Evolutionary conservation across 148 eudicot genomes (phyloP).

Genomic region (Bassia scoparia): DNA sequence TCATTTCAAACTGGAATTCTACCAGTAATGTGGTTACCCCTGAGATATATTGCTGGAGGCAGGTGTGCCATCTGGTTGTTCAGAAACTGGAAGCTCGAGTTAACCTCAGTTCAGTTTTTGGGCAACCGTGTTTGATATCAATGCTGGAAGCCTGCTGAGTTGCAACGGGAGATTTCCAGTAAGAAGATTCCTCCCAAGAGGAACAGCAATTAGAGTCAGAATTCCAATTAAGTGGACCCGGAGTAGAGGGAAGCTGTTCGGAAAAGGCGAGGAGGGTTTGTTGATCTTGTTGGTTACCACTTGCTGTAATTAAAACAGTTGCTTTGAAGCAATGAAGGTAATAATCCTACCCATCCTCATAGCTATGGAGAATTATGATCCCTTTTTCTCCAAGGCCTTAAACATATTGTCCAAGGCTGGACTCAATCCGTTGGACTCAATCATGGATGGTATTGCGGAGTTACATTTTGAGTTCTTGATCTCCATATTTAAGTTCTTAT

Average conservation of each 20-base stretch:
- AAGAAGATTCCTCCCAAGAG: slow-evolving; percentile 58
- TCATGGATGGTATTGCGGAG: no score
- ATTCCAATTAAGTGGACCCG: slow-evolving; percentile 49
- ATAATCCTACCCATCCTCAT: not conserved
- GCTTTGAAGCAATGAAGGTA: not conserved
- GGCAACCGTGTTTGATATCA: slow-evolving; percentile 34
- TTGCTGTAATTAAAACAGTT: slow-evolving; percentile 20
- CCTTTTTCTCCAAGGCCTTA: not conserved
- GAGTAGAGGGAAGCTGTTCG: slow-evolving; percentile 20
- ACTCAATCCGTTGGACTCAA: not conserved
- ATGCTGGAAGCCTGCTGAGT: slow-evolving; percentile 42
- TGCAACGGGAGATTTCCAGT: slow-evolving; percentile 50
- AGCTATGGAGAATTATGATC: not conserved
- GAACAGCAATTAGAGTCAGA: slow-evolving; percentile 46
- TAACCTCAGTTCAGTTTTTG: slow-evolving; percentile 32
- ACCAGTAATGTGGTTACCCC: slow-evolving; percentile 53
- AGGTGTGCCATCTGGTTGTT: slow-evolving; percentile 49
- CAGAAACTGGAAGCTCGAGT: slow-evolving; percentile 66
- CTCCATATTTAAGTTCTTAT: no score
- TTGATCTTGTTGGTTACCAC: slow-evolving; percentile 46
- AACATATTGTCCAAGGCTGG: no score
- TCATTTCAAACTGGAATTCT: slow-evolving; percentile 54
- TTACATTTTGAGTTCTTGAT: no score
- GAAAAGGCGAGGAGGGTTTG: slow-evolving; percentile 47
- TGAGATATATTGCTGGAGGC: slow-evolving; percentile 59